Evolutionary conservation across 2,329 filamentous ascomycete genomes (phyloP), one percentile per base, ranked within the genome.

Genomic region (Neodidymelliopsis sp.): DNA sequence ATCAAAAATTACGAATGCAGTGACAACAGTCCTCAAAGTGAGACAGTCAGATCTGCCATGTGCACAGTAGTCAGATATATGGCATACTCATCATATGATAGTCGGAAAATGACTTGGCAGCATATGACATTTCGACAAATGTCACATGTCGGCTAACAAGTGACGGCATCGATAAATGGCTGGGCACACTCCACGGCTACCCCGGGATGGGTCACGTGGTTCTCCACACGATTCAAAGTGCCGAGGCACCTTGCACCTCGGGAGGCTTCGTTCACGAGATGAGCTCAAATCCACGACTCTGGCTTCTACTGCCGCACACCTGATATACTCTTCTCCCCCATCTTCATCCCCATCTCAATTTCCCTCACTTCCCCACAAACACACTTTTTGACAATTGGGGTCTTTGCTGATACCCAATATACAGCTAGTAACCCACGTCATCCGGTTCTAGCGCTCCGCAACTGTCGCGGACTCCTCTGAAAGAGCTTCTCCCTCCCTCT

Each of bases 241-340:
- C 47, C 47, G 40, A 45, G 47, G 47, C 47, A 50, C 40, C 23
- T 36, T 31, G 40, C 40, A 50, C 47, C 47, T 50, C 47, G 47
- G 47, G 25, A 50, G 40, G 40, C 47, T 30, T 40, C 40, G 41
- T 50, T 40, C 44, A 41, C 47, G 16, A 40, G 34, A 28, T 30
- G 40, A 50, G 40, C 42, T 47, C 42, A 46, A 52, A 52, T 33
- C 49, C 37, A 33, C 42, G 27, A 47, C 37, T 46, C 49, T 52
- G 37, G 41, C 49, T 52, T 33, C 38, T 42, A 18, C 49, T 42
- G 31, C 16, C 42, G 11, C 31, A 42, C 31, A 31, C 15, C 20
- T 39, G 9, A 36, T 29, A 52, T 42, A 38, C 31, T 24, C 22
- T 27, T 12, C 24, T 27, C 23, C 24, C 49, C 42, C 37, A 25